Evolutionary conservation across 495 filamentous ascomycete genomes (phyloP).

Genomic region (Lasiosphaeriaceae sp.): DNA sequence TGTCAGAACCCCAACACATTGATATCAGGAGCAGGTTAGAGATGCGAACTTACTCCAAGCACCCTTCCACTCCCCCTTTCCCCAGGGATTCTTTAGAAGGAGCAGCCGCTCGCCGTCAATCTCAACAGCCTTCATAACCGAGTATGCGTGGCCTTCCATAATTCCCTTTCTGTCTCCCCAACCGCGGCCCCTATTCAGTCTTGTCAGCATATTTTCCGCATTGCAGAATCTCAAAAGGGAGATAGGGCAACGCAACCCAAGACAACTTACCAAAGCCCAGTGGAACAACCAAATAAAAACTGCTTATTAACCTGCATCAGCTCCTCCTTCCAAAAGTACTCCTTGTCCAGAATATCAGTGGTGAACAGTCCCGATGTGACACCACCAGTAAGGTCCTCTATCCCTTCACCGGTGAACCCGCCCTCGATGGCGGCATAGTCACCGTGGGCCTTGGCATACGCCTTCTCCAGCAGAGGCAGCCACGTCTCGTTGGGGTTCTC

Average conservation of each 20-base stretch:
- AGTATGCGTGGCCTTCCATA: constrained; percentile 79
- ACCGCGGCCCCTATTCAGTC: constrained; percentile 43
- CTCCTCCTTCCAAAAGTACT: constrained; percentile 85
- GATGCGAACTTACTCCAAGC: constrained; percentile 55
- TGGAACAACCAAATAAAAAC: constrained; percentile 83
- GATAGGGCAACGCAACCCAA: not conserved
- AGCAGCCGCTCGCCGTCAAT: constrained; percentile 71
- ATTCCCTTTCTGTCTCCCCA: constrained; percentile 68
- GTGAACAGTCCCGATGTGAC: constrained; percentile 79
- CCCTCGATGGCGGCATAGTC: constrained; percentile 82
- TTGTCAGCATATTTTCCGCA: not conserved
- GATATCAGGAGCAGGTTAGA: not conserved
- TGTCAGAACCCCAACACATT: constrained; percentile 6
- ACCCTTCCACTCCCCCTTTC: constrained; percentile 75
- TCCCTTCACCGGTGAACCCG: constrained; percentile 80
- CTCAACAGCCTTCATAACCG: constrained; percentile 77
- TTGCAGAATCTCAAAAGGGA: not conserved
- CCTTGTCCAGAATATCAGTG: constrained; percentile 79
- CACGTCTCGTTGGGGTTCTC: constrained; percentile 86
- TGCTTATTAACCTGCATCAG: constrained; percentile 79
- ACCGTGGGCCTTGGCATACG: constrained; percentile 93
- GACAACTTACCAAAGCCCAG: constrained; percentile 45
- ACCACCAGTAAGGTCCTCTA: constrained; percentile 91
- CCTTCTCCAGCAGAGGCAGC: constrained; percentile 91
- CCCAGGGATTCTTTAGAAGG: constrained; percentile 86